phyloP scores from a whole-genome alignment of 352 stramenopile species.

The Globisporangium viniferum region DNA sequence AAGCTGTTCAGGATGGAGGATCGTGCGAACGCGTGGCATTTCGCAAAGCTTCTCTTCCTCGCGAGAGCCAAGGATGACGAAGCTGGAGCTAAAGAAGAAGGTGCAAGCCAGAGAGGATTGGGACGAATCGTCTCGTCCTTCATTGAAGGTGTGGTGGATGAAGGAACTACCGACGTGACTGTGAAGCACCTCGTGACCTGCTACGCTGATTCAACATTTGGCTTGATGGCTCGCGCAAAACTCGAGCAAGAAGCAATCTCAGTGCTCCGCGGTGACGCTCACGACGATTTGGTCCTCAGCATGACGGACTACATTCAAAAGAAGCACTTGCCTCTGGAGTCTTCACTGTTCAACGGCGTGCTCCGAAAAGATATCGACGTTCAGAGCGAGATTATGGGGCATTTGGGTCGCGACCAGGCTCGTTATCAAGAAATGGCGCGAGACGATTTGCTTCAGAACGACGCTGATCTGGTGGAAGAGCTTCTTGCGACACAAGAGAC shows the following conservation, averaged over 20 bases:
- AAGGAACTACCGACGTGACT: conserved; percentile 33
- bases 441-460: conserved; percentile 38
- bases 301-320: conserved; percentile 79
- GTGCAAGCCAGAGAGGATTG: conserved; percentile 8
- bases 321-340: conserved; percentile 79
- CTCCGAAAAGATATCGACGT: conserved; percentile 64
- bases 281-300: conserved; percentile 54
- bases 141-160: conserved; percentile 48
- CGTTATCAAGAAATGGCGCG: conserved; percentile 70
- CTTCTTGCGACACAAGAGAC: conserved; percentile 55
- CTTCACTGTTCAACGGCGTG: conserved; percentile 85
- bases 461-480: conserved; percentile 70
- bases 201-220: conserved; percentile 52
- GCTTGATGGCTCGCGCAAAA: conserved; percentile 28
- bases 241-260: conserved; percentile 45
- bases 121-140: conserved; percentile 43
- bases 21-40: conserved; percentile 69
- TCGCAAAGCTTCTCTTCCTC: conserved; percentile 76
- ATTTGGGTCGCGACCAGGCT: conserved; percentile 79
- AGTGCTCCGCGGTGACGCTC: conserved; percentile 38
- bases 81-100: conserved; percentile 7
- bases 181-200: conserved; percentile 59
- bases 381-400: conserved; percentile 68
- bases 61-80: conserved; percentile 48
- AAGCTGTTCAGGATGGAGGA: conserved; percentile 35